Percentiles rank a stretch among this genome's conserved stretches.
phyloP scores from a whole-genome alignment of 108 stramenopile species.

The Seminavis robusta region DNA sequence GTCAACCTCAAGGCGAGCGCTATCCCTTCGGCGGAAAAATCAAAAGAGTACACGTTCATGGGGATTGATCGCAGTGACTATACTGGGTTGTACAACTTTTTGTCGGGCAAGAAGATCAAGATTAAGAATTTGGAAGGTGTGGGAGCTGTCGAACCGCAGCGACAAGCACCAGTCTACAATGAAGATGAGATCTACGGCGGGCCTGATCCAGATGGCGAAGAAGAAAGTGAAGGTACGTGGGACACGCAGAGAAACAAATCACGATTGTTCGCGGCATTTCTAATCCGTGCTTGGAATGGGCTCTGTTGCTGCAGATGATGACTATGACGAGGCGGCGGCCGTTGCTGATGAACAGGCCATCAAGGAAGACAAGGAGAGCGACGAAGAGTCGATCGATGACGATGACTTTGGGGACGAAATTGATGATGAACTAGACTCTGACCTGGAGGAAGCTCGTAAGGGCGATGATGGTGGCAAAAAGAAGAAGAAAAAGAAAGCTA shows the following conservation, averaged over 20 bases:
- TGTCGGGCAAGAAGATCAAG: slow-evolving; percentile 80
- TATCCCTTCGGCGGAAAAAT: slow-evolving; percentile 1
- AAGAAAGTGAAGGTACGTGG: slow-evolving; percentile 30
- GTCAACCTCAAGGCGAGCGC: slow-evolving; percentile 65
- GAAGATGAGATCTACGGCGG: slow-evolving; percentile 71
- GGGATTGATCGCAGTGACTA: slow-evolving; percentile 91
- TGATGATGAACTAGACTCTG: slow-evolving; percentile 48
- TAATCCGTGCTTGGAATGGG: no score
- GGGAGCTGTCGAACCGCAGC: slow-evolving; percentile 14
- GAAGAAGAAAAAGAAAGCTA: slow-evolving; percentile 18
- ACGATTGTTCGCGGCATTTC: no score
- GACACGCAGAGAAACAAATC: slow-evolving; percentile 33
- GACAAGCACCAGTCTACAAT: slow-evolving; percentile 49
- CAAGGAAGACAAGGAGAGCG: slow-evolving; percentile 2
- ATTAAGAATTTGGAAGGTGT: slow-evolving; percentile 89
- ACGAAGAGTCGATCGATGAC: slow-evolving; percentile 28
- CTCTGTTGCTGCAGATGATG: slow-evolving; percentile 59
- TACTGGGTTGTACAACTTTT: slow-evolving; percentile 79
- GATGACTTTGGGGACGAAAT: slow-evolving; percentile 51
- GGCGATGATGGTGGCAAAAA: slow-evolving; percentile 23
- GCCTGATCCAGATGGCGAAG: slow-evolving; percentile 43
- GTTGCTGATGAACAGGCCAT: slow-evolving; percentile 39
- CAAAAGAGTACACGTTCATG: slow-evolving; percentile 82
- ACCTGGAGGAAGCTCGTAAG: slow-evolving; percentile 42
- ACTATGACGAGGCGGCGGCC: slow-evolving; percentile 52